Conservation (phyloP, 345 rosid genomes). For the Camelina neglecta region DNA sequence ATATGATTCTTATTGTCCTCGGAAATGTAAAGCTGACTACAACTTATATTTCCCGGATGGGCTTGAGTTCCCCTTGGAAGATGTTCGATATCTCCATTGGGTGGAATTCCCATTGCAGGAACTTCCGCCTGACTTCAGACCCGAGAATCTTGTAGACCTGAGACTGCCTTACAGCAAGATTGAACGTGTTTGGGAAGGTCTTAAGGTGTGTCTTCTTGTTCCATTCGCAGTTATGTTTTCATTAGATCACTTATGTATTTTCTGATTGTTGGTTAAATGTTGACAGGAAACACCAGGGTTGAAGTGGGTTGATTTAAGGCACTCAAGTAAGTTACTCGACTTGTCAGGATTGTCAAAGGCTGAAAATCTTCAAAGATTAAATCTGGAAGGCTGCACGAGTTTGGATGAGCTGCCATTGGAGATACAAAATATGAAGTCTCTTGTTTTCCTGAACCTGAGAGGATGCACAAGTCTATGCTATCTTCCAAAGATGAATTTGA, state of each 20-base stretch:
- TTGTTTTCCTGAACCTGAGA: conserved; percentile 8
- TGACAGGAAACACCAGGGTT: background rate
- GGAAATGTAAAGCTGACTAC: background rate
- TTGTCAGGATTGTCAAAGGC: conserved; percentile 16
- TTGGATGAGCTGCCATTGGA: background rate
- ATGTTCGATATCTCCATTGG: conserved; percentile 4
- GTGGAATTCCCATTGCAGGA: background rate
- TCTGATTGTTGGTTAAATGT: background rate
- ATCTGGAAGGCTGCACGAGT: conserved; percentile 25
- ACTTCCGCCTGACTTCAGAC: conserved; percentile 12
- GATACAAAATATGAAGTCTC: conserved; percentile 14
- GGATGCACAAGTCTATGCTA: conserved; percentile 13
- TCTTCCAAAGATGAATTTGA: background rate
- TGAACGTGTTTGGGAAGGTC: background rate
- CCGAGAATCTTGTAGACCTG: background rate
- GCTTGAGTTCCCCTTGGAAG: background rate
- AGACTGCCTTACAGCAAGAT: conserved; percentile 4
- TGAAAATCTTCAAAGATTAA: conserved; percentile 12
- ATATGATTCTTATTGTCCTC: background rate
- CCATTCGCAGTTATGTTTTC: background rate
- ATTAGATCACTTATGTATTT: no score
- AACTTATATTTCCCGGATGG: background rate
- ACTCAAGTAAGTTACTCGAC: background rate
- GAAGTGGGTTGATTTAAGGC: background rate
- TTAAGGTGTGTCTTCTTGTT: background rate